Conservation (phyloP, 441 rosid species). For the Populus tomentosa region DNA sequence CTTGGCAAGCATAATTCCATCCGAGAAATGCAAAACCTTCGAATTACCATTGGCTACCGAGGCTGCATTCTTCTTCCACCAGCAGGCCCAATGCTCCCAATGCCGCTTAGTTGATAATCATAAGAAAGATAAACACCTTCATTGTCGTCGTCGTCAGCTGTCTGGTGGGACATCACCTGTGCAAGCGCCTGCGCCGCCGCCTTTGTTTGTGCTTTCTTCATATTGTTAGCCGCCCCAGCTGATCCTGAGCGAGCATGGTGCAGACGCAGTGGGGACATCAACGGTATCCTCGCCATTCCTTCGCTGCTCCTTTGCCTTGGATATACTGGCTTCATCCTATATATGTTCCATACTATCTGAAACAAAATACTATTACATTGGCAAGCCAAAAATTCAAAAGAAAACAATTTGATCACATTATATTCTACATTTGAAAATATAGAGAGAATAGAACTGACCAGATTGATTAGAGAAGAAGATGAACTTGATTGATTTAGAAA, state of each 20-base stretch:
- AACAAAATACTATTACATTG: background rate
- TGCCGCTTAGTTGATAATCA: constrained; percentile 30
- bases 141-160: constrained; percentile 39
- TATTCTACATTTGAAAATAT: background rate
- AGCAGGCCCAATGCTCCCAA: constrained; percentile 63
- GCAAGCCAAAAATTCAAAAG: background rate
- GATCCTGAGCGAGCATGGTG: constrained; percentile 72
- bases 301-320: constrained; percentile 39
- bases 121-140: constrained; percentile 55
- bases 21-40: background rate
- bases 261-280: constrained; percentile 35
- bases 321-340: constrained; percentile 37
- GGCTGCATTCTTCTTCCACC: constrained; percentile 52
- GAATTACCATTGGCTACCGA: constrained; percentile 38
- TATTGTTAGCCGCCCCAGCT: constrained; percentile 23
- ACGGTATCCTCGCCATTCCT: constrained; percentile 35
- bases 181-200: constrained; percentile 95
- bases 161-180: constrained; percentile 75
- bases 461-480: background rate
- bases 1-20: background rate
- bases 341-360: constrained; percentile 44
- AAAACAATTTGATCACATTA: background rate
- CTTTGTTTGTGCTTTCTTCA: constrained; percentile 75
- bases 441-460: background rate
- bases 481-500: background rate